Base-by-base conservation (phyloP, 306 rosid species). In the Vigna nakashimae region DNA sequence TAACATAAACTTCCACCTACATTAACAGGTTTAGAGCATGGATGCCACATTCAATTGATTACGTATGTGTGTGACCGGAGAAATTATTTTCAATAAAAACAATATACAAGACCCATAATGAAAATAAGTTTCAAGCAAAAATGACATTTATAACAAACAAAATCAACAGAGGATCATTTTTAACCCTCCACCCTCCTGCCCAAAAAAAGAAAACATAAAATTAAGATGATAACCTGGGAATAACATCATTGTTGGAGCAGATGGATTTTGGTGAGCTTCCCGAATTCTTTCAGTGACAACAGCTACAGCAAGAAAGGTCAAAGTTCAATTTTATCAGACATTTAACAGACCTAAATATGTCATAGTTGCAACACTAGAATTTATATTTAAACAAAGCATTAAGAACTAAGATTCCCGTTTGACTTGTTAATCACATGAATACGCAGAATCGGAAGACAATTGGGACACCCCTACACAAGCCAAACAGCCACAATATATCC, bases 221-320 rank as follows among this genome's bases (percentile, higher is more conserved):
- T 42, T 69, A 78, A 75, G 46, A 16, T 15, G 46, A 62, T 15
- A 79, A 94, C 98, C 98, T 92, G 98, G 98, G 80, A 94, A 94
- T 77, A 94, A 88, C 98, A 94, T 88, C 92, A 94, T 90, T 30
- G 80, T 83, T 42, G 95, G 97, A 64, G 97, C 92, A 79, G 90
- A 84, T 17, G 51, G 20, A 56, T 87, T 71, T 78, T 79, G 87
- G 74, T 86, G 89, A 86, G 97, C 92, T 83, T 87, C 93, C 71
- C 46, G 85, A 79, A 92, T 81, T 86, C 98, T 89, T 75, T 94
- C 93, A 24, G 93, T 92, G 85, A 94, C 91, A 73, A 83, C 83
- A 77, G 86, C 98, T 94, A 85, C 88, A 87, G 64, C 46, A 62
- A 75, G 38, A 78, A 43, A 71, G 40, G 53, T 58, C 36, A 66